Evolutionary conservation across 2,329 filamentous ascomycete species (phyloP).

Genomic region (Aspergillus sp.): DNA sequence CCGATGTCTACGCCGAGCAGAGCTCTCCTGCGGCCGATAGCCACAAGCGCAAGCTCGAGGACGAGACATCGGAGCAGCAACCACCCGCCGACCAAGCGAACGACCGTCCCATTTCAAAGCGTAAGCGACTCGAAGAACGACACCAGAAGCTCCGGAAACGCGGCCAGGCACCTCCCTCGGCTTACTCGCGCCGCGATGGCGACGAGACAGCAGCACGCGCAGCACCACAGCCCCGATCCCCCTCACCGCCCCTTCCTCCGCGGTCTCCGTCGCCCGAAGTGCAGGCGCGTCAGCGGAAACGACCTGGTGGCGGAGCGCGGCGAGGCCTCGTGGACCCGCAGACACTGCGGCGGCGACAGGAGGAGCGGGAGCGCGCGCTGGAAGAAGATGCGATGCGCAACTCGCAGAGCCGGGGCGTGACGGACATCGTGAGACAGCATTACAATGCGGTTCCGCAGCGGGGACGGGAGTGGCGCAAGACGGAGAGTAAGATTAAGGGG

Average conservation of each 20-base stretch:
- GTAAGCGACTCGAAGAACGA: slow-evolving; percentile 43
- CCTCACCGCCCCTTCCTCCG: slow-evolving; percentile 43
- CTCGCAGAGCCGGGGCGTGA: slow-evolving; percentile 59
- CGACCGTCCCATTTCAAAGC: slow-evolving; percentile 37
- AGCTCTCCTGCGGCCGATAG: slow-evolving; percentile 15
- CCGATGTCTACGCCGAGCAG: neutral
- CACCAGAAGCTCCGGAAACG: slow-evolving; percentile 40
- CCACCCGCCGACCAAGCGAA: slow-evolving; percentile 22
- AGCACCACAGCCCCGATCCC: slow-evolving; percentile 36
- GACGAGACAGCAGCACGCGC: slow-evolving; percentile 28
- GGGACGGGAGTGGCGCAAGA: slow-evolving; percentile 90
- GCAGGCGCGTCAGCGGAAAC: slow-evolving; percentile 45
- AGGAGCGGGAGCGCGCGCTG: slow-evolving; percentile 46
- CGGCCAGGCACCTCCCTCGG: slow-evolving; percentile 40
- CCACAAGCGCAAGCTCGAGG: slow-evolving; percentile 34
- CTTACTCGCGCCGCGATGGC: slow-evolving; percentile 43
- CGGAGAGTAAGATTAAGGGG: slow-evolving; percentile 92
- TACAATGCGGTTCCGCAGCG: slow-evolving; percentile 96
- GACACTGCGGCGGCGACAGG: slow-evolving; percentile 44
- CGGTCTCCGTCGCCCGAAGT: slow-evolving; percentile 45
- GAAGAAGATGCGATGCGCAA: slow-evolving; percentile 39
- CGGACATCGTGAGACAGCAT: slow-evolving; percentile 87
- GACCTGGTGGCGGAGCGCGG: slow-evolving; percentile 49
- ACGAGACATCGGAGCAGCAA: slow-evolving; percentile 14
- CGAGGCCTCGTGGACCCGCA: slow-evolving; percentile 41